A percentile compares a stretch with the other conserved stretches of the same genome.
phyloP scores from a whole-genome alignment of 108 stramenopile species.

The Cyclotella choctawhatcheeana region DNA sequence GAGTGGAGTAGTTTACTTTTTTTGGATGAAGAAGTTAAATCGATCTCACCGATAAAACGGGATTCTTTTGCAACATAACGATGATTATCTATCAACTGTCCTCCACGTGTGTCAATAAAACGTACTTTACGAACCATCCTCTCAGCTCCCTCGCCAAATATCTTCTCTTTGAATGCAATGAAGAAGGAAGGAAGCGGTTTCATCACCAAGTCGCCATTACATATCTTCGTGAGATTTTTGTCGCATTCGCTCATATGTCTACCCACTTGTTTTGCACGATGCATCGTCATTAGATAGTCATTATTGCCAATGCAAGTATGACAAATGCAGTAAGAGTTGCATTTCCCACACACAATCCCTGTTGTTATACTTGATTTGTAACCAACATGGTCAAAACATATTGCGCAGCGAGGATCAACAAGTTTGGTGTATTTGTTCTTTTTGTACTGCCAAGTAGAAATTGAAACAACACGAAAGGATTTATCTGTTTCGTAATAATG shows the following conservation, averaged over 20 bases:
- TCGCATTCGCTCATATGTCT: constrained; percentile 11
- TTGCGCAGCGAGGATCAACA: constrained; percentile 35
- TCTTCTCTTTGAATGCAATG: constrained; percentile 57
- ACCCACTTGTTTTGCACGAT: not conserved
- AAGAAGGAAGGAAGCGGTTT: constrained; percentile 40
- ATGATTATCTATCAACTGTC: constrained; percentile 45
- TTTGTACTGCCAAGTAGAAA: constrained; percentile 4
- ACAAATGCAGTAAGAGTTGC: constrained; percentile 18
- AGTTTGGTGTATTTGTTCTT: constrained; percentile 38
- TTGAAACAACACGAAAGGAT: not conserved
- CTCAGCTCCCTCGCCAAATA: constrained; percentile 66
- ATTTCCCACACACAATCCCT: constrained; percentile 10
- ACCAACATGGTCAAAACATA: constrained; percentile 19
- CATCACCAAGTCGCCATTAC: constrained; percentile 16
- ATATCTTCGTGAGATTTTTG: not conserved
- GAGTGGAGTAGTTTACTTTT: too few relatives aligned
- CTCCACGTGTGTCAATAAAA: constrained; percentile 49
- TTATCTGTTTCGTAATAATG: not conserved
- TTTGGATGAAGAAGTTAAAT: not conserved
- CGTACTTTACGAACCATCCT: constrained; percentile 55
- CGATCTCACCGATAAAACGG: constrained; percentile 48
- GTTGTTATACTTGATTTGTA: not conserved
- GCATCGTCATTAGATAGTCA: not conserved
- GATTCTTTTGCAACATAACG: constrained; percentile 65
- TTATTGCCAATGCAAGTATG: not conserved